A percentile compares a stretch with the other conserved stretches of the same genome.
These are phyloP conservation scores for Penicillium longicatenatum DNA, from an alignment of 495 filamentous ascomycete genomes.

Conservation along the genomic window DNA sequence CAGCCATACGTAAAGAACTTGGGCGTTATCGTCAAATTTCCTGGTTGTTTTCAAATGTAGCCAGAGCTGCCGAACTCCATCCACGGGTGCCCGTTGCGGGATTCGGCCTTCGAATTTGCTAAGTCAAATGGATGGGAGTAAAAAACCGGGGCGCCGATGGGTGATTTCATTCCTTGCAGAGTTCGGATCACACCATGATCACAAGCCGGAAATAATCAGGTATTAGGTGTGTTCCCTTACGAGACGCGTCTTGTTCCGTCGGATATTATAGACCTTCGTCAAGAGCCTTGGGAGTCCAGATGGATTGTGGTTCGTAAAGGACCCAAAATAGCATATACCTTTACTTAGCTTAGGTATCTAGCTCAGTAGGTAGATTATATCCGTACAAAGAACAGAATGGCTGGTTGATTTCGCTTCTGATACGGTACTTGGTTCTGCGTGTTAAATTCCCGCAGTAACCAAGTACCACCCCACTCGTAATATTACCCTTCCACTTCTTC, in stretches of 20 bases:
- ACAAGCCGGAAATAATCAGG: conserved; percentile 9
- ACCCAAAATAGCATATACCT: neutral
- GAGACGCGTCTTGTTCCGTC: conserved; percentile 12
- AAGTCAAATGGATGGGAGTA: neutral
- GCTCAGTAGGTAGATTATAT: neutral
- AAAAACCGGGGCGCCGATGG: conserved; percentile 1
- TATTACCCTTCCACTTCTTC: conserved; percentile 26
- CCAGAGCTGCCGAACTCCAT: neutral
- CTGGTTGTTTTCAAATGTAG: neutral
- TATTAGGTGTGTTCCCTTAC: conserved; percentile 5
- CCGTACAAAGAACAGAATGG: neutral
- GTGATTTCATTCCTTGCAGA: conserved; percentile 5
- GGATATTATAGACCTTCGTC: neutral
- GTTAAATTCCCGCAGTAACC: conserved; percentile 2
- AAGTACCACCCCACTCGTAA: conserved; percentile 21
- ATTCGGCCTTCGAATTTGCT: neutral
- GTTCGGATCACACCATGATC: conserved; percentile 14
- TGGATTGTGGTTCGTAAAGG: too few species aligned
- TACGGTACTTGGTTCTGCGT: conserved; percentile 8
- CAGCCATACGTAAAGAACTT: conserved; percentile 8
- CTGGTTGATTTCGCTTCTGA: conserved; percentile 13
- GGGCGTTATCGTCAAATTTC: neutral
- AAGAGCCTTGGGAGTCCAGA: neutral
- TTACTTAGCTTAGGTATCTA: neutral
- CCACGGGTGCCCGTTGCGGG: neutral